Evolutionary conservation across 139 green algal genomes (phyloP).

Genomic region (Monoraphidium neglectum): DNA sequence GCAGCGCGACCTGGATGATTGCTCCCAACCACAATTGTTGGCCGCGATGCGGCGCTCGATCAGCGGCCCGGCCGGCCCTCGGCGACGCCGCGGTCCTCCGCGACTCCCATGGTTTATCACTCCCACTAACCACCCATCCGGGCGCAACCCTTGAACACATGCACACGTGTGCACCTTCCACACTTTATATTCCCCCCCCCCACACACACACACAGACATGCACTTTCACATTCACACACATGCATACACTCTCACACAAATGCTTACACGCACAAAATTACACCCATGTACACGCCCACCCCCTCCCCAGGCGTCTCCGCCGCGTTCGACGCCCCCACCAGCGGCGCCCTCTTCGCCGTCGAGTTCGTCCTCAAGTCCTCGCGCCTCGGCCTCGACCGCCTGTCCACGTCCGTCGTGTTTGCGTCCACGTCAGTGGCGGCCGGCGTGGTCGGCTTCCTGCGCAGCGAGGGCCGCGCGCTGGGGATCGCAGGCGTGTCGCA

Average conservation of each 20-base stretch:
- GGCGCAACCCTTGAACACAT: too few species aligned
- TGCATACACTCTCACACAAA: not conserved
- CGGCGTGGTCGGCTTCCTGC: constrained; percentile 47
- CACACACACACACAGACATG: too few species aligned
- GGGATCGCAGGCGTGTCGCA: constrained; percentile 49
- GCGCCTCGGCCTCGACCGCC: constrained; percentile 52
- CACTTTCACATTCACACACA: not conserved
- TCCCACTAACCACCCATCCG: too few species aligned
- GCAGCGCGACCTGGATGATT: too few species aligned
- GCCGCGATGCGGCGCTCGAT: not conserved
- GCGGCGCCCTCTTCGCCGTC: constrained; percentile 93
- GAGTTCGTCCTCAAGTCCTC: constrained; percentile 80
- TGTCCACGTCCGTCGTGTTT: constrained; percentile 56
- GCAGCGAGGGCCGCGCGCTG: constrained; percentile 42
- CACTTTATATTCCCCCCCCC: too few species aligned
- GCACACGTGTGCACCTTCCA: too few species aligned
- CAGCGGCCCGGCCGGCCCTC: too few species aligned
- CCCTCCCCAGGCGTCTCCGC: constrained; percentile 74
- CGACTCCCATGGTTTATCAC: too few species aligned
- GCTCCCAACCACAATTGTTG: not conserved
- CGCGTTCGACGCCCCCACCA: constrained; percentile 94
- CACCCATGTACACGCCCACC: not conserved
- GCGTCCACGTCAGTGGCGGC: constrained; percentile 42
- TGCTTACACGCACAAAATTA: not conserved
- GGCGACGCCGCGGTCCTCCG: too few species aligned